These are phyloP conservation scores for Beauveria brongniartii DNA, from an alignment of 2,329 filamentous ascomycete genomes.

Conservation along the genomic window DNA sequence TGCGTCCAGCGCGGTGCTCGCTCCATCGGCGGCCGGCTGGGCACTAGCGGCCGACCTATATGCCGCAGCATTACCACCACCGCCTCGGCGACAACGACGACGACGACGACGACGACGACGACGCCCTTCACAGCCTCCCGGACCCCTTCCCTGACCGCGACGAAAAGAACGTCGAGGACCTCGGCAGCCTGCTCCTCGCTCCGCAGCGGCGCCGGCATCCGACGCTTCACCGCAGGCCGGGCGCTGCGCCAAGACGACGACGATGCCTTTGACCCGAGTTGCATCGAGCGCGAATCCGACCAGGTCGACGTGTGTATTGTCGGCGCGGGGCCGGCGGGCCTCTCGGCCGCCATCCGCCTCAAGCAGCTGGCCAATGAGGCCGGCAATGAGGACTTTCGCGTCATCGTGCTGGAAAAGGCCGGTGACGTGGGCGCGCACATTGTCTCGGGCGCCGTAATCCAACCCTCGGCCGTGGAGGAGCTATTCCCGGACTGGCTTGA, in stretches of 20 bases:
- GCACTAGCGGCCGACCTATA: constrained; percentile 18
- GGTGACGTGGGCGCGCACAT: constrained; percentile 93
- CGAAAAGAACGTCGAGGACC: background rate
- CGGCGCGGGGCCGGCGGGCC: constrained; percentile 87
- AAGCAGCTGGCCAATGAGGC: constrained; percentile 94
- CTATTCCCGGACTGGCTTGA: constrained; percentile 89
- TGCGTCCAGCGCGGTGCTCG: constrained; percentile 31
- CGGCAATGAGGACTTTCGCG: constrained; percentile 91
- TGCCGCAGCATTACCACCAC: constrained; percentile 15
- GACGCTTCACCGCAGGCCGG: constrained; percentile 29
- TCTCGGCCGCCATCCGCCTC: constrained; percentile 85
- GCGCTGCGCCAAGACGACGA: constrained; percentile 27
- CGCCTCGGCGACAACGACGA: background rate
- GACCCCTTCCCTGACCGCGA: background rate
- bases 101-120: constrained; percentile 11
- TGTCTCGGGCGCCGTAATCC: constrained; percentile 88
- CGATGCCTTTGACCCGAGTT: constrained; percentile 56
- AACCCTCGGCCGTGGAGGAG: constrained; percentile 81
- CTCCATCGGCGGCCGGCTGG: constrained; percentile 22
- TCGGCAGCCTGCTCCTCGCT: background rate
- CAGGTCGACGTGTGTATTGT: constrained; percentile 96
- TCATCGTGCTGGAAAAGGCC: constrained; percentile 88
- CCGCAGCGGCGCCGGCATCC: constrained; percentile 14
- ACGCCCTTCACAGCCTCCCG: constrained; percentile 8
- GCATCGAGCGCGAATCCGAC: constrained; percentile 79